phyloP scores from a whole-genome alignment of 2,329 filamentous ascomycete species.

The Sporothrix humicola region DNA sequence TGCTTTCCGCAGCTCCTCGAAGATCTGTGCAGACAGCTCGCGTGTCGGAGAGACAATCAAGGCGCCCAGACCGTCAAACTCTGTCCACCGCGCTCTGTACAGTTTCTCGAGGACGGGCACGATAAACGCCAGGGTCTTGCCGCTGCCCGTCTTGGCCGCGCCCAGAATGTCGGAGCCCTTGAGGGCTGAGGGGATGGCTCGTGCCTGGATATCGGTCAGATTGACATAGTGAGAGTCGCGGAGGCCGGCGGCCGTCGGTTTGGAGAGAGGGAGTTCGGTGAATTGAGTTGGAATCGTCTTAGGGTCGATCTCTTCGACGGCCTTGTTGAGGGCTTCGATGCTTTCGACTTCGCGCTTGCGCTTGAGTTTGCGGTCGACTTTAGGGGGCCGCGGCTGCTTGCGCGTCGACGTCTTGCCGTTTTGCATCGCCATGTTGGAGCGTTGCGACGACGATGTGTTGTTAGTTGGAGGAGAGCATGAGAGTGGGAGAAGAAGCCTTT shows the following conservation, averaged over 20 bases:
- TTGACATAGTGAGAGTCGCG: conserved; percentile 86
- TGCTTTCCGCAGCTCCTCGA: conserved; percentile 89
- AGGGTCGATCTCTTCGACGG: conserved; percentile 52
- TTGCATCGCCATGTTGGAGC: conserved; percentile 30
- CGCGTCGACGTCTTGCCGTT: conserved; percentile 29
- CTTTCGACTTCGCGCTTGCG: conserved; percentile 41
- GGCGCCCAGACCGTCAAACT: conserved; percentile 88
- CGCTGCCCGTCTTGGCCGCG: conserved; percentile 93
- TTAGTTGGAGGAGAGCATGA: neutral
- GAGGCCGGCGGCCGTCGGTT: conserved; percentile 78
- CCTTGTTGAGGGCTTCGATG: conserved; percentile 40
- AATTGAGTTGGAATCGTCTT: conserved; percentile 70
- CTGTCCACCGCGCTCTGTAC: conserved; percentile 86
- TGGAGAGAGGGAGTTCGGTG: conserved; percentile 82
- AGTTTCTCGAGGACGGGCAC: conserved; percentile 92
- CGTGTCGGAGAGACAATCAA: conserved; percentile 93
- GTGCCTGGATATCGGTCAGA: conserved; percentile 88
- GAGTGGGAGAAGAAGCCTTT: neutral
- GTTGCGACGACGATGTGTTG: neutral
- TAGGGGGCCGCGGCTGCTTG: conserved; percentile 28
- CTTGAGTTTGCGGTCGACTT: conserved; percentile 41
- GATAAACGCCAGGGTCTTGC: conserved; percentile 93
- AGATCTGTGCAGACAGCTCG: conserved; percentile 95
- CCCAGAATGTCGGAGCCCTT: conserved; percentile 88
- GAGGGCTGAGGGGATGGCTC: conserved; percentile 85